A percentile compares a stretch with the other conserved stretches of the same genome.
These are phyloP conservation scores for Penicillium psychrofluorescens DNA, from an alignment of 495 filamentous ascomycete species.

Conservation along the genomic window DNA sequence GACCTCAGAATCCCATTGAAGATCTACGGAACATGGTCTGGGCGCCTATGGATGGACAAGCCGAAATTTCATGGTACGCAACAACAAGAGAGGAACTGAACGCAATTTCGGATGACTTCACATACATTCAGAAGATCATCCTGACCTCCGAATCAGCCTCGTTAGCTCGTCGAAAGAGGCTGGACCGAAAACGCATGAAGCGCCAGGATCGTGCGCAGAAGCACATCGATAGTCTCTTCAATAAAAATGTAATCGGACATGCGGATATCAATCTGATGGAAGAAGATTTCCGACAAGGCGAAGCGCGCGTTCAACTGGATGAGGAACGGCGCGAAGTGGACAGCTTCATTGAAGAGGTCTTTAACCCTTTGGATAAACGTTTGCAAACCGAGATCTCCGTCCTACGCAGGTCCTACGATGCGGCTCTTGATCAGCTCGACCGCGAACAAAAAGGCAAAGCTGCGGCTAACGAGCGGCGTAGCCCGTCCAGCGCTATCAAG, in stretches of 20 bases:
- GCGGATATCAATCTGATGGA: conserved; percentile 55
- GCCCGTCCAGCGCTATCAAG: conserved; percentile 38
- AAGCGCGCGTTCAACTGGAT: conserved; percentile 44
- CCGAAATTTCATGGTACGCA: conserved; percentile 28
- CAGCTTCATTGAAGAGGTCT: conserved; percentile 43
- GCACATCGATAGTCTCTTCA: conserved; percentile 48
- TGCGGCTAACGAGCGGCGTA: conserved; percentile 23
- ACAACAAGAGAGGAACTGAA: conserved; percentile 27
- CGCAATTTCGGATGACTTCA: conserved; percentile 38
- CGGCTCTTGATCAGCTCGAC: conserved; percentile 32
- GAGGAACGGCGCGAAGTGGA: conserved; percentile 52
- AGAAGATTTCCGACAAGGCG: conserved; percentile 50
- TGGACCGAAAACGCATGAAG: conserved; percentile 52
- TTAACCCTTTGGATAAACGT: conserved; percentile 42
- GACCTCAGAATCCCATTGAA: conserved; percentile 17
- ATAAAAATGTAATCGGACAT: conserved; percentile 54
- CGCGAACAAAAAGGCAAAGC: conserved; percentile 34
- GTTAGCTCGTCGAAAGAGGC: conserved; percentile 29
- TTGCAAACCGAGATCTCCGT: conserved; percentile 46
- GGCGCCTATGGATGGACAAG: conserved; percentile 25
- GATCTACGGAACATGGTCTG: conserved; percentile 29
- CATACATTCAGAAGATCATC: conserved; percentile 38
- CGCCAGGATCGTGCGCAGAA: background rate
- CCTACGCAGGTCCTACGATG: conserved; percentile 45
- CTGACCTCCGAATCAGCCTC: conserved; percentile 40